A percentile compares a stretch with the other conserved stretches of the same genome.
These are phyloP conservation scores for Dothiorella sarmentorum DNA, from an alignment of 2,329 filamentous ascomycete genomes.

Conservation along the genomic window DNA sequence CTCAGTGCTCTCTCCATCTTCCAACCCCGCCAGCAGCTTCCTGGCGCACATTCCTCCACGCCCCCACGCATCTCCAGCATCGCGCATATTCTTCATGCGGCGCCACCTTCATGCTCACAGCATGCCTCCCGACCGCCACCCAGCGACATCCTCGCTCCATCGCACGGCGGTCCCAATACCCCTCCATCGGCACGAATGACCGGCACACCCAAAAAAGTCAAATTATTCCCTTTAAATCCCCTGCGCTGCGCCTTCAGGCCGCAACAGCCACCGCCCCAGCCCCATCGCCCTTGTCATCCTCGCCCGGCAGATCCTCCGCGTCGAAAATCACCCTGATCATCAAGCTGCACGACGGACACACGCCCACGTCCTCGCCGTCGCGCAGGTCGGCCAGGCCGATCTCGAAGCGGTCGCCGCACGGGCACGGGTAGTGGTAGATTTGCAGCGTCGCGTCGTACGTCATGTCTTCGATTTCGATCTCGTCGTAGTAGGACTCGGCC, in stretches of 20 bases:
- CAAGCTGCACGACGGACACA: conserved; percentile 94
- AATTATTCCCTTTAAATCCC: too few relatives aligned
- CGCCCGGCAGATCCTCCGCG: conserved; percentile 53
- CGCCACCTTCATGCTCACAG: too few relatives aligned
- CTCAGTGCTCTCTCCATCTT: too few relatives aligned
- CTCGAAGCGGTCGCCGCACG: conserved; percentile 95
- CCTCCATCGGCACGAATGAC: too few relatives aligned
- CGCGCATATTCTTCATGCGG: too few relatives aligned
- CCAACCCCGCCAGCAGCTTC: too few relatives aligned
- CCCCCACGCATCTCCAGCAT: too few relatives aligned
- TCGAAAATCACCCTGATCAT: conserved; percentile 97
- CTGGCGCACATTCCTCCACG: too few relatives aligned
- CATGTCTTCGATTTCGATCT: conserved; percentile 98
- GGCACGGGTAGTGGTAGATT: conserved; percentile 94
- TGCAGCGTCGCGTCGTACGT: conserved; percentile 78
- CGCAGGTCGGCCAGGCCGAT: conserved; percentile 79
- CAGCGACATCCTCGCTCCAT: too few relatives aligned
- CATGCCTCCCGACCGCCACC: too few relatives aligned
- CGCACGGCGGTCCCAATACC: too few relatives aligned
- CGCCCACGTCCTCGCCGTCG: conserved; percentile 90
- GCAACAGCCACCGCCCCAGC: conserved; percentile 37
- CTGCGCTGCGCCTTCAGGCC: conserved; percentile 31
- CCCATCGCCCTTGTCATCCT: conserved; percentile 30
- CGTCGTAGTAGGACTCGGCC: conserved; percentile 73
- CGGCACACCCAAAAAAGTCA: too few relatives aligned